phyloP scores from a whole-genome alignment of 2,329 filamentous ascomycete species.

The Tolypocladium ophioglossoides region DNA sequence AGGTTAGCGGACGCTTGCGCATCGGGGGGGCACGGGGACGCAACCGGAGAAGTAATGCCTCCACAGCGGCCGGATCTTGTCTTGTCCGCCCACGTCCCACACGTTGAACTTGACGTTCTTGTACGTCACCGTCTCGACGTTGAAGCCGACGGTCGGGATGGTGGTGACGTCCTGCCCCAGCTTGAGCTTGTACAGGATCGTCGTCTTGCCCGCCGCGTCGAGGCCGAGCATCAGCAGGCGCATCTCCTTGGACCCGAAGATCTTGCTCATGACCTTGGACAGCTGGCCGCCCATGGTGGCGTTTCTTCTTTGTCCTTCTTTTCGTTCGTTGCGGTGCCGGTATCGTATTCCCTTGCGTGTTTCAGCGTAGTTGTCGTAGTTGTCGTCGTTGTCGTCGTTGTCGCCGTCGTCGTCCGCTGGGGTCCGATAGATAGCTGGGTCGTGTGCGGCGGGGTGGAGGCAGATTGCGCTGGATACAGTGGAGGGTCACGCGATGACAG shows the following conservation, averaged over 20 bases:
- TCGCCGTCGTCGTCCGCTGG: neutral
- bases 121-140: conserved; percentile 97
- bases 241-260: conserved; percentile 99
- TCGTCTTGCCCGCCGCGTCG: conserved; percentile 97
- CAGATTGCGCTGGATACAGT: neutral
- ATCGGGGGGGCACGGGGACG: conserved; percentile 15
- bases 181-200: conserved; percentile 98
- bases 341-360: too few species aligned
- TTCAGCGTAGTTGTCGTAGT: too few species aligned
- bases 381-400: neutral
- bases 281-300: conserved; percentile 80
- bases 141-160: conserved; percentile 97
- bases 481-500: neutral
- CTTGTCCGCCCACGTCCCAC: conserved; percentile 97
- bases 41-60: conserved; percentile 90
- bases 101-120: conserved; percentile 99
- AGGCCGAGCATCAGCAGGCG: conserved; percentile 95
- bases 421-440: neutral
- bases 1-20: conserved; percentile 3
- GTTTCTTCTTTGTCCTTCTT: conserved; percentile 3
- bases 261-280: conserved; percentile 95
- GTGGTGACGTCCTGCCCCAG: conserved; percentile 96
- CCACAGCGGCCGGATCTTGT: conserved; percentile 97
- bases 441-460: neutral
- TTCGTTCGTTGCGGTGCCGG: neutral